Conservation (phyloP, 768 basidiomycete species). For the Mycena belliarum region DNA sequence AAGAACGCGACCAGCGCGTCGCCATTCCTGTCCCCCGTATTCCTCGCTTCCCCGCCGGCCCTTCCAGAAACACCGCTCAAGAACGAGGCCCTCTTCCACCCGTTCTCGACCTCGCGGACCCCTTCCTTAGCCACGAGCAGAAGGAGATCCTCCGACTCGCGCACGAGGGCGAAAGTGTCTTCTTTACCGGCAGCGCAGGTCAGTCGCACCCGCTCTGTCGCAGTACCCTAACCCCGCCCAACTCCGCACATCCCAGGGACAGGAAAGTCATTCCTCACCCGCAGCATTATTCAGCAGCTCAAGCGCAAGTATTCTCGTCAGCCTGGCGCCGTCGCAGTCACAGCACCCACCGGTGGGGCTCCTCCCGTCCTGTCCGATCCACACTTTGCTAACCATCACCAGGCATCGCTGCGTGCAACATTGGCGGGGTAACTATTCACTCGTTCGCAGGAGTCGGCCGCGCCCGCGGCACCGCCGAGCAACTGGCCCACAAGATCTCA, state of each 20-base stretch:
- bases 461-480: constrained; percentile 62
- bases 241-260: constrained; percentile 59
- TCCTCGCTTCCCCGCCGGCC: too few species aligned
- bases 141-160: constrained; percentile 78
- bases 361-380: background rate
- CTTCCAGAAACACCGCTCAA: too few species aligned
- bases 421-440: constrained; percentile 92
- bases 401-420: constrained; percentile 96
- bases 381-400: too few species aligned
- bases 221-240: background rate
- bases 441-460: constrained; percentile 91
- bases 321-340: constrained; percentile 81
- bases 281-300: constrained; percentile 82
- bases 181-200: constrained; percentile 98
- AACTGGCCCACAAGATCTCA: constrained; percentile 61
- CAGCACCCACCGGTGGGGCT: constrained; percentile 86
- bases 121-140: constrained; percentile 82
- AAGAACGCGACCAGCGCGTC: too few species aligned
- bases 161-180: constrained; percentile 68
- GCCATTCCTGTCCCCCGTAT: too few species aligned
- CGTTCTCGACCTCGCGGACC: too few species aligned
- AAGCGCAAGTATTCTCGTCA: constrained; percentile 49
- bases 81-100: too few species aligned
- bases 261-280: constrained; percentile 92
- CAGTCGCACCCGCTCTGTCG: constrained; percentile 17